Percentiles rank a stretch among this genome's conserved stretches.
These are phyloP conservation scores for Penicillium coffeae DNA, from an alignment of 495 filamentous ascomycete species.

Conservation along the genomic window DNA sequence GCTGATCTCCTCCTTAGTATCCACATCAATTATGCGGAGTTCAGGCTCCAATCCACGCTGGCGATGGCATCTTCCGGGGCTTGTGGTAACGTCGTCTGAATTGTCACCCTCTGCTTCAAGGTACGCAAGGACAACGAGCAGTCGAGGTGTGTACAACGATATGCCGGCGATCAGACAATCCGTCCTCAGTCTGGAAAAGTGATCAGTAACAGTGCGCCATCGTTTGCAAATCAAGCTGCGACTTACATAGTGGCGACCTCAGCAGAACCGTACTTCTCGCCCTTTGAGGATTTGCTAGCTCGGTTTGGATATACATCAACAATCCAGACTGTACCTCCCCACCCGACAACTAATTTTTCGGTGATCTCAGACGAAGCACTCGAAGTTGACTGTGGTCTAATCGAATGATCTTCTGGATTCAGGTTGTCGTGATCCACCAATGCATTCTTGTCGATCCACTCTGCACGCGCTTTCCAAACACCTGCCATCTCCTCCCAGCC, in stretches of 20 bases:
- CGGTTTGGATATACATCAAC: constrained; percentile 84
- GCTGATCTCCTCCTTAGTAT: constrained; percentile 72
- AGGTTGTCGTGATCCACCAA: constrained; percentile 61
- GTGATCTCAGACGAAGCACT: constrained; percentile 32
- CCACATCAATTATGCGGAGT: constrained; percentile 82
- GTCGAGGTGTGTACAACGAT: constrained; percentile 89
- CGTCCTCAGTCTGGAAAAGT: constrained; percentile 66
- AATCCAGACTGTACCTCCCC: constrained; percentile 95
- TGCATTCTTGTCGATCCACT: constrained; percentile 84
- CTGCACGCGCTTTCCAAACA: constrained; percentile 85
- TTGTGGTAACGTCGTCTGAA: constrained; percentile 29
- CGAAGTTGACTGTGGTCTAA: constrained; percentile 13
- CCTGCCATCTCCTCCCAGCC: constrained; percentile 92
- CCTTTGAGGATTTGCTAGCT: constrained; percentile 64
- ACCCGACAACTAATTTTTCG: constrained; percentile 87
- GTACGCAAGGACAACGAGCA: constrained; percentile 87
- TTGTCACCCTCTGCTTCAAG: constrained; percentile 66
- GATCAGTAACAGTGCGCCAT: neutral
- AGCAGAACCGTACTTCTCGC: constrained; percentile 70
- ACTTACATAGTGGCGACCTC: constrained; percentile 89
- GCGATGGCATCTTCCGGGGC: constrained; percentile 54
- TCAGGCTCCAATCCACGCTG: constrained; percentile 80
- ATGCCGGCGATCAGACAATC: constrained; percentile 97
- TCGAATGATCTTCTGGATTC: constrained; percentile 34
- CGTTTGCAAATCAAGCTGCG: no score